Conservation (phyloP, 306 rosid genomes). For the Mucuna pruriens region DNA sequence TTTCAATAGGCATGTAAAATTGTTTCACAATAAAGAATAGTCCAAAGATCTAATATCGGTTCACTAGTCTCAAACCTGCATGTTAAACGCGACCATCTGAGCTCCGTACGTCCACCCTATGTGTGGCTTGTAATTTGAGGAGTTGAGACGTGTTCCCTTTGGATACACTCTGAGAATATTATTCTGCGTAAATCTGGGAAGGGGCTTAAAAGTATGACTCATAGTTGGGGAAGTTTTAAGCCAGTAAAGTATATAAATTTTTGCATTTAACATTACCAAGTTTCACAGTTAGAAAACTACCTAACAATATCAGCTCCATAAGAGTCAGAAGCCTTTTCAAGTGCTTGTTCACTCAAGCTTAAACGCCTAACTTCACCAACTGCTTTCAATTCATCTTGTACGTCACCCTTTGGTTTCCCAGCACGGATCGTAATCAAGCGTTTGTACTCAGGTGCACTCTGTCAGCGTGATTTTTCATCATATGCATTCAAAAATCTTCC, state of each 20-base stretch:
- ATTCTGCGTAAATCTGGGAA: slow-evolving; percentile 71
- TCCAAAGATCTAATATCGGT: background rate
- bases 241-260: background rate
- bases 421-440: slow-evolving; percentile 80
- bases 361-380: slow-evolving; percentile 68
- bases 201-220: background rate
- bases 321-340: slow-evolving; percentile 59
- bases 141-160: slow-evolving; percentile 71
- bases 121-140: slow-evolving; percentile 76
- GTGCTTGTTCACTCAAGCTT: slow-evolving; percentile 72
- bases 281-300: slow-evolving; percentile 38
- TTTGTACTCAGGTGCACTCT: slow-evolving; percentile 60
- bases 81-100: slow-evolving; percentile 89
- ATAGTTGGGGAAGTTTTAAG: slow-evolving; percentile 20
- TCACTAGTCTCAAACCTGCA: slow-evolving; percentile 68
- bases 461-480: slow-evolving; percentile 51
- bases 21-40: background rate
- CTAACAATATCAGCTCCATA: slow-evolving; percentile 65
- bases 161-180: slow-evolving; percentile 77
- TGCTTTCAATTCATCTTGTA: slow-evolving; percentile 54
- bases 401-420: slow-evolving; percentile 69
- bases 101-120: slow-evolving; percentile 88
- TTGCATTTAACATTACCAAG: slow-evolving; percentile 20
- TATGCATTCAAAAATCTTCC: slow-evolving; percentile 45
- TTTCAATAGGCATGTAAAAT: background rate